Conservation (phyloP, 2,329 filamentous ascomycete species). For the Zalaria obscura region DNA sequence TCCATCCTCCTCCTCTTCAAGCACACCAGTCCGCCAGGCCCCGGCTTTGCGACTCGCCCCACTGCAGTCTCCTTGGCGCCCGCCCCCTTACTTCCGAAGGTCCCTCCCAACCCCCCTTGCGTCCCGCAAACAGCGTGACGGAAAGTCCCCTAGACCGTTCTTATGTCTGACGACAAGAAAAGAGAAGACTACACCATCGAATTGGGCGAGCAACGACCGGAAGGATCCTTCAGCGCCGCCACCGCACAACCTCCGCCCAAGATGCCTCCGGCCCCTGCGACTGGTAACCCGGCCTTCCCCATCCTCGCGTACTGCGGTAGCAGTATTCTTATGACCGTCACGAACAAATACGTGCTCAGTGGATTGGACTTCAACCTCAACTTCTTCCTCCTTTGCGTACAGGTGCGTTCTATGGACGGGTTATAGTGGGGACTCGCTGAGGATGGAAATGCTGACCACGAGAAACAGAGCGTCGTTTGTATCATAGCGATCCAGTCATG, state of each 20-base stretch:
- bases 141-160: conserved; percentile 11
- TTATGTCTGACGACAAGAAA: conserved; percentile 83
- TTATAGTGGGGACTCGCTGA: not conserved
- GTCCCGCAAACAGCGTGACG: too few relatives aligned
- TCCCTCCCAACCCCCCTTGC: conserved; percentile 1
- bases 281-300: conserved; percentile 60
- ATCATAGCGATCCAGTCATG: conserved; percentile 69
- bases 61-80: not conserved
- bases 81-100: conserved; percentile 2
- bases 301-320: conserved; percentile 85
- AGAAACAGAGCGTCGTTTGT: conserved; percentile 69
- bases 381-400: conserved; percentile 83
- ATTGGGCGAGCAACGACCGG: conserved; percentile 46
- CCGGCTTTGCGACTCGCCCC: not conserved
- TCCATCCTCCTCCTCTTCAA: too few relatives aligned
- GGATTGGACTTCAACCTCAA: conserved; percentile 88
- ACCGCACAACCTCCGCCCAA: conserved; percentile 25
- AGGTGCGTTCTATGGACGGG: conserved; percentile 46
- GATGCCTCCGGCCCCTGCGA: conserved; percentile 29
- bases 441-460: not conserved
- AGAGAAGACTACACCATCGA: conserved; percentile 61
- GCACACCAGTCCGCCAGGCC: too few relatives aligned
- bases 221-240: conserved; percentile 27
- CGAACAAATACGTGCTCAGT: conserved; percentile 96
- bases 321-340: conserved; percentile 99